A percentile compares a stretch with the other conserved stretches of the same genome.
phyloP scores from a whole-genome alignment of 73 alveolate species.

The Paramecium bursaria region DNA sequence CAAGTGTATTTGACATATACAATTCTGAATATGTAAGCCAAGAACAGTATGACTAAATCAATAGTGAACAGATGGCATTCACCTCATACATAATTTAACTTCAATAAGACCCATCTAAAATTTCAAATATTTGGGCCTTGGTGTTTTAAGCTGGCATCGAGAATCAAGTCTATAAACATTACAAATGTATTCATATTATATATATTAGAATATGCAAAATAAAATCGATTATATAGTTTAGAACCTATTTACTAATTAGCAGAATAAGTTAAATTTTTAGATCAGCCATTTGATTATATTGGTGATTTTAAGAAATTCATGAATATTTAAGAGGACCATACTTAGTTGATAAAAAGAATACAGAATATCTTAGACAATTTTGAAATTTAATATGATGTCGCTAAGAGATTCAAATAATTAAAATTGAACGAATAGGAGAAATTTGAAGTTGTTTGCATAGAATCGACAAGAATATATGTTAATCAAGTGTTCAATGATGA shows the following conservation, averaged over 20 bases:
- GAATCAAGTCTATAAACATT: constrained; percentile 18
- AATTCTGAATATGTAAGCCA: constrained; percentile 47
- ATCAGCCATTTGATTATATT: neutral
- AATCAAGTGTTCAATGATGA: neutral
- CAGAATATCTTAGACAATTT: neutral
- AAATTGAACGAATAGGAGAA: constrained; percentile 25
- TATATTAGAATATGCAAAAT: constrained; percentile 17
- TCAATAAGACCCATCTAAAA: constrained; percentile 10
- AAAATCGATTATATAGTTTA: neutral
- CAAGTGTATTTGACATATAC: constrained; percentile 41
- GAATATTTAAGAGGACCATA: constrained; percentile 14
- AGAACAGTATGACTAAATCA: constrained; percentile 29
- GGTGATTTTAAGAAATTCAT: constrained; percentile 44
- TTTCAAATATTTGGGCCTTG: constrained; percentile 12
- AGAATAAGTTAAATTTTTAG: neutral
- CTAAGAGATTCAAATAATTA: constrained; percentile 3
- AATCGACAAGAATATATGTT: constrained; percentile 24
- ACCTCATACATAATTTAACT: constrained; percentile 3
- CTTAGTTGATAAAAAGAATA: neutral
- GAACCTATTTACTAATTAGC: constrained; percentile 11
- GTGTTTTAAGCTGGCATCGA: constrained; percentile 37
- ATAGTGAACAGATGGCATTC: constrained; percentile 15
- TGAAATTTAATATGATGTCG: constrained; percentile 33
- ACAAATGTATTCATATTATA: neutral
- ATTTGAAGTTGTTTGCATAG: constrained; percentile 16